Conservation (phyloP, 768 basidiomycete species). For the Lactarius hengduanensis region DNA sequence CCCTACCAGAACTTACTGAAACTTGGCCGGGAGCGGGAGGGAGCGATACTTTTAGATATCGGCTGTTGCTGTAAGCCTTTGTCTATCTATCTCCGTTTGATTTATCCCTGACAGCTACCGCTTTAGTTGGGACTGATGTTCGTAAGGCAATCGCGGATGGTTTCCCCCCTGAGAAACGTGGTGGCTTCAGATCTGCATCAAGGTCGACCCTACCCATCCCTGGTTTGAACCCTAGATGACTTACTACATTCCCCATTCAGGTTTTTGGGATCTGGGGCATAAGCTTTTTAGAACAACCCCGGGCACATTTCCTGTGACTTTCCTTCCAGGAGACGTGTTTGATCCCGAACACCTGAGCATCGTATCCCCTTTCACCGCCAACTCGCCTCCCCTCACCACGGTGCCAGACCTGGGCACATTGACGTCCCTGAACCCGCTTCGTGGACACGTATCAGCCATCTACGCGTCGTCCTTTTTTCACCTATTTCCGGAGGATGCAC, state of each 20-base stretch:
- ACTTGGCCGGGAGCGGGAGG: slow-evolving; percentile 39
- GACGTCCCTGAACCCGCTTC: slow-evolving; percentile 45
- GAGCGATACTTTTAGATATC: slow-evolving; percentile 45
- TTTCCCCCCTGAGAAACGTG: slow-evolving; percentile 42
- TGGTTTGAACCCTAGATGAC: not conserved
- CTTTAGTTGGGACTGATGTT: slow-evolving; percentile 43
- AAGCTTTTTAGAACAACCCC: slow-evolving; percentile 55
- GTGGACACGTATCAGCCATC: slow-evolving; percentile 48
- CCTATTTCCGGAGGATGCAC: slow-evolving; percentile 44
- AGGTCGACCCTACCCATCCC: slow-evolving; percentile 33
- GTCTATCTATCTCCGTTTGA: not conserved
- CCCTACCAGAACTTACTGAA: slow-evolving; percentile 35
- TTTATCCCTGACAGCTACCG: not conserved
- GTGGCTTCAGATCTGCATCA: slow-evolving; percentile 41
- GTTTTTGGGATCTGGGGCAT: slow-evolving; percentile 62
- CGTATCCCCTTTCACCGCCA: slow-evolving; percentile 31
- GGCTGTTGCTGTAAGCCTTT: slow-evolving; percentile 44
- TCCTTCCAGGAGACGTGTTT: slow-evolving; percentile 56
- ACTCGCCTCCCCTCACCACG: slow-evolving; percentile 27
- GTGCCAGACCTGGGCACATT: slow-evolving; percentile 36
- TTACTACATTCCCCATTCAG: slow-evolving; percentile 34
- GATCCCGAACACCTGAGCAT: slow-evolving; percentile 43
- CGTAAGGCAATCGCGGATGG: slow-evolving; percentile 45
- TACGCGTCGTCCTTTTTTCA: slow-evolving; percentile 52
- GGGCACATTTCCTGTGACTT: slow-evolving; percentile 51